Conservation (phyloP, 2,329 filamentous ascomycete species). For the Nothophoma quercina region DNA sequence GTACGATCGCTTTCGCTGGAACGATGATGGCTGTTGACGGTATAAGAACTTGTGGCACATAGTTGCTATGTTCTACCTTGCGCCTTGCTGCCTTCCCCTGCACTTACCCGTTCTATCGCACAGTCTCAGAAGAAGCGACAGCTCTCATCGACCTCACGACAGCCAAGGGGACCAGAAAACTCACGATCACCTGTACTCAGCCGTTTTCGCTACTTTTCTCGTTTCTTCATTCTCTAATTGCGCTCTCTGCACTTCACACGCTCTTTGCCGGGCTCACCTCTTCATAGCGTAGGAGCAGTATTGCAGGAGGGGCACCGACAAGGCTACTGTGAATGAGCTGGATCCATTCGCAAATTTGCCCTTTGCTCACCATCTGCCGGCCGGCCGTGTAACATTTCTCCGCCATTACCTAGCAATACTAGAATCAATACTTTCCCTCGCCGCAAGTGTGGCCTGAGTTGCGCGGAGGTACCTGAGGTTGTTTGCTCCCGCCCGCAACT, state of each 20-base stretch:
- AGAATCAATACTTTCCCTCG: not conserved
- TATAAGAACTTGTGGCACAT: slow-evolving; percentile 17
- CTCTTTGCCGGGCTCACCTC: not conserved
- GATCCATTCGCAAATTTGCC: slow-evolving; percentile 3
- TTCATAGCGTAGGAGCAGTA: not conserved
- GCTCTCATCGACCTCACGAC: slow-evolving; percentile 11
- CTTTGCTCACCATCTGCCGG: slow-evolving; percentile 13
- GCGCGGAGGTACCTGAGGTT: not conserved
- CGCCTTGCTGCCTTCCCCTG: slow-evolving; percentile 13
- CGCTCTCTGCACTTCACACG: not conserved
- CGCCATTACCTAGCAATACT: not conserved
- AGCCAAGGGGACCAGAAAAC: slow-evolving; percentile 2
- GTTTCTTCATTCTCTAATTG: not conserved
- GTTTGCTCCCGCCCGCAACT: not conserved
- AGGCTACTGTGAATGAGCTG: slow-evolving; percentile 23
- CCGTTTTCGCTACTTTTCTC: too few species aligned
- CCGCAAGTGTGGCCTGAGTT: not conserved
- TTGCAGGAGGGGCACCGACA: slow-evolving; percentile 13
- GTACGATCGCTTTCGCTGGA: slow-evolving; percentile 2
- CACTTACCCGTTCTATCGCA: slow-evolving; percentile 19
- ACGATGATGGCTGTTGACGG: slow-evolving; percentile 10
- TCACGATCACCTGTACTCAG: not conserved
- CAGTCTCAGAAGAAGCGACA: slow-evolving; percentile 8
- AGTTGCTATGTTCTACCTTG: slow-evolving; percentile 8
- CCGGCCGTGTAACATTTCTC: not conserved